Percentiles rank a stretch among this genome's conserved stretches.
Evolutionary conservation across 148 eudicot species (phyloP).

Genomic region (Amaranthus palmeri): DNA sequence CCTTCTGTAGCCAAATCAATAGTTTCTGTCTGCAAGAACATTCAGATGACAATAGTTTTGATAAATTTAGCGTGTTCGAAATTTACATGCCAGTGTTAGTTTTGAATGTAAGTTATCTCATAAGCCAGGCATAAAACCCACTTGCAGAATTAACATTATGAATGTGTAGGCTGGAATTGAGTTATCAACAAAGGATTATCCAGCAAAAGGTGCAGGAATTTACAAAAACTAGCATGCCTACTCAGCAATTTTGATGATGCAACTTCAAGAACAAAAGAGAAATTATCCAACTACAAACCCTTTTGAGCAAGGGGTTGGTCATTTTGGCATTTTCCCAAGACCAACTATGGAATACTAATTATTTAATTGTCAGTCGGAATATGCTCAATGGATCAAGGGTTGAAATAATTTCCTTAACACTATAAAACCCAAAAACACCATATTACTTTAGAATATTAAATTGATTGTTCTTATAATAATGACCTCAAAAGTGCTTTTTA

Average conservation of each 20-base stretch:
- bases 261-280: background rate
- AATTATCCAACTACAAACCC: background rate
- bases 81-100: no score
- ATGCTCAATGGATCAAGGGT: no score
- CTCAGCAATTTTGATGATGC: background rate
- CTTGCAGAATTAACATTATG: background rate
- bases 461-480: no score
- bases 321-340: no score
- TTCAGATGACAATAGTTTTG: background rate
- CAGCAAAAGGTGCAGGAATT: background rate
- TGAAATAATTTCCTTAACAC: no score
- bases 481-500: no score
- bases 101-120: background rate
- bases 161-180: no score
- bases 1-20: slow-evolving; percentile 64
- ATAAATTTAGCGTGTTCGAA: no score
- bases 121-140: background rate
- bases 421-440: no score
- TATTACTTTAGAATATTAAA: no score
- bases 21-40: slow-evolving; percentile 68
- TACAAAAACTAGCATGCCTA: background rate
- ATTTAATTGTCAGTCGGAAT: no score
- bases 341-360: no score
- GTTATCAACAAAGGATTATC: background rate
- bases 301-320: background rate